A percentile compares a stretch with the other conserved stretches of the same genome.
phyloP scores from a whole-genome alignment of 768 basidiomycete genomes.

The Termitomyces sp. region DNA sequence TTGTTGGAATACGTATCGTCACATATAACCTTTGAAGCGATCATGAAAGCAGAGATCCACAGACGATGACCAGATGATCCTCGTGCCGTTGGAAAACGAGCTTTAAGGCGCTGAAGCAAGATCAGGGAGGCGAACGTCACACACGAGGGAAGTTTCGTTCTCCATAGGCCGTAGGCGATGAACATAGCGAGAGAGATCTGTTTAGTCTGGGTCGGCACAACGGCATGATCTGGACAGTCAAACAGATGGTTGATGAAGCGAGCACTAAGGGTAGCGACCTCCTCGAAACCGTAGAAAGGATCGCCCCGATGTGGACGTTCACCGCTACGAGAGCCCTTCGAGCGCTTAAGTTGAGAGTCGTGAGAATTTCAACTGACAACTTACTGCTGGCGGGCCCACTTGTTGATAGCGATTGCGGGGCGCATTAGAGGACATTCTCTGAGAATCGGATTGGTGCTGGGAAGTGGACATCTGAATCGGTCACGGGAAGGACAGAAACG shows the following conservation, averaged over 20 bases:
- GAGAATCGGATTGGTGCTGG: conserved; percentile 12
- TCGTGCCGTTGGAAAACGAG: conserved; percentile 85
- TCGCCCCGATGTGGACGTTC: conserved; percentile 25
- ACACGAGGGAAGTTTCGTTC: conserved; percentile 65
- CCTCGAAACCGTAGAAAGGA: conserved; percentile 75
- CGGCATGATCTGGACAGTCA: conserved; percentile 76
- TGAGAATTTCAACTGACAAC: conserved; percentile 2
- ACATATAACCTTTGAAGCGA: conserved; percentile 87
- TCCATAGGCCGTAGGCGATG: conserved; percentile 84
- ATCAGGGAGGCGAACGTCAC: conserved; percentile 66
- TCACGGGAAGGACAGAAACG: conserved; percentile 6
- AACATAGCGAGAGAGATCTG: conserved; percentile 68
- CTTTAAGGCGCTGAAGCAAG: conserved; percentile 79
- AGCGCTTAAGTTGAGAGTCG: neutral
- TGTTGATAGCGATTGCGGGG: conserved; percentile 16
- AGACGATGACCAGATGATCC: conserved; percentile 88
- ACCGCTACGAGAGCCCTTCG: conserved; percentile 15
- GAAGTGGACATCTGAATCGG: conserved; percentile 13
- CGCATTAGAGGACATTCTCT: conserved; percentile 16
- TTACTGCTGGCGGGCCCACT: conserved; percentile 12
- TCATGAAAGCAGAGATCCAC: conserved; percentile 92
- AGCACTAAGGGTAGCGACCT: conserved; percentile 59
- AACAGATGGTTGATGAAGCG: conserved; percentile 84
- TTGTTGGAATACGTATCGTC: conserved; percentile 95
- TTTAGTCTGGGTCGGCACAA: conserved; percentile 39